phyloP scores from a whole-genome alignment of 2,329 filamentous ascomycete species.

The Macroventuria anomochaeta region DNA sequence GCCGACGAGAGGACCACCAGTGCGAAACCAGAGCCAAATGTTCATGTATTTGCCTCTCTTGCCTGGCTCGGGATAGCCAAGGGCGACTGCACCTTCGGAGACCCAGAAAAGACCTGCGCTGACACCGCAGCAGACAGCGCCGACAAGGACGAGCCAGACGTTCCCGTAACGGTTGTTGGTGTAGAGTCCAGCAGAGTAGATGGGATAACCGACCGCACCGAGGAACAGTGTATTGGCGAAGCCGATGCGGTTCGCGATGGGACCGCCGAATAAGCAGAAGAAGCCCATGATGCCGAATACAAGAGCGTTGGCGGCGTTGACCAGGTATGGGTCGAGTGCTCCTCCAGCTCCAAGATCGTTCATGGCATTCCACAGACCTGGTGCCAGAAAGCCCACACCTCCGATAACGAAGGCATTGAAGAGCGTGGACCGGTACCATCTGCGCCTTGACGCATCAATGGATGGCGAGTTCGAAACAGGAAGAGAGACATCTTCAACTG shows the following conservation, averaged over 20 bases:
- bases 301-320: constrained; percentile 61
- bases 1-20: constrained; percentile 57
- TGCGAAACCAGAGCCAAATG: constrained; percentile 60
- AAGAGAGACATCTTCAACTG: constrained; percentile 19
- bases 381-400: constrained; percentile 59
- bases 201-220: constrained; percentile 57
- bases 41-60: constrained; percentile 58
- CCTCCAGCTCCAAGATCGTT: constrained; percentile 61
- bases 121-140: constrained; percentile 57
- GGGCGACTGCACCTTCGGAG: constrained; percentile 57
- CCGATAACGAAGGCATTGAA: constrained; percentile 63
- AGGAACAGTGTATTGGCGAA: constrained; percentile 55
- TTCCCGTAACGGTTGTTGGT: constrained; percentile 60
- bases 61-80: constrained; percentile 57
- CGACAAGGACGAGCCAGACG: constrained; percentile 60
- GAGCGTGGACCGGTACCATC: constrained; percentile 60
- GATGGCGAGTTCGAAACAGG: constrained; percentile 16
- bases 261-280: constrained; percentile 57
- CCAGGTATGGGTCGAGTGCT: constrained; percentile 59
- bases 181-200: constrained; percentile 55
- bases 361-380: constrained; percentile 64
- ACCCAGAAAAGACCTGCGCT: constrained; percentile 61
- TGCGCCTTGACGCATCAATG: constrained; percentile 12
- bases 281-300: constrained; percentile 57
- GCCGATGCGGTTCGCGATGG: constrained; percentile 59